These are phyloP conservation scores for Geotrichum fermentans DNA, from an alignment of 1,139 yeast species.

Conservation along the genomic window DNA sequence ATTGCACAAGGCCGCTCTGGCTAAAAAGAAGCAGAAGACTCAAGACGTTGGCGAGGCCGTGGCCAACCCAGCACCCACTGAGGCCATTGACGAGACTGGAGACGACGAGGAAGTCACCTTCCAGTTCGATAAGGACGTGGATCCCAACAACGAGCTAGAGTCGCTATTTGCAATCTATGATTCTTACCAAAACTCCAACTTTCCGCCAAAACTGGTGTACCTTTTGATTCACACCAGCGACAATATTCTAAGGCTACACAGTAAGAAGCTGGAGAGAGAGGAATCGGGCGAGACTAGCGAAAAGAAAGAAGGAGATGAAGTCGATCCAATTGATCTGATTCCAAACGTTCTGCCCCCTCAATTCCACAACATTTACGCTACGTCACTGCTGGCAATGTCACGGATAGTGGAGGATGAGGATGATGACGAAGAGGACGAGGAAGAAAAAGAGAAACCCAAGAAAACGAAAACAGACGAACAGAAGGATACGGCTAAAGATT, in stretches of 20 bases:
- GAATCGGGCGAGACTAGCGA: not conserved
- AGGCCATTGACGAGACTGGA: constrained; percentile 18
- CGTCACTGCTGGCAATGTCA: constrained; percentile 43
- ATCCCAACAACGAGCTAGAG: constrained; percentile 70
- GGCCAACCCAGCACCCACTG: constrained; percentile 3
- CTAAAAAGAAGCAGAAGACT: constrained; percentile 40
- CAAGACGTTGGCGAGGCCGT: constrained; percentile 22
- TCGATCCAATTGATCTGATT: constrained; percentile 18
- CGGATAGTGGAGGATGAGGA: constrained; percentile 21
- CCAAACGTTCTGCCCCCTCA: constrained; percentile 45
- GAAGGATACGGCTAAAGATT: constrained; percentile 46
- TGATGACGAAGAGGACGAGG: constrained; percentile 22
- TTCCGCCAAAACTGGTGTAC: constrained; percentile 13
- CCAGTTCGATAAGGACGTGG: constrained; percentile 64
- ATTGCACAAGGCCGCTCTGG: constrained; percentile 58
- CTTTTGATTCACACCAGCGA: constrained; percentile 81
- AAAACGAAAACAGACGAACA: constrained; percentile 13
- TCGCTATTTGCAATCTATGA: constrained; percentile 62
- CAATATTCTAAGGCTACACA: constrained; percentile 19
- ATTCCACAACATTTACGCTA: constrained; percentile 70
- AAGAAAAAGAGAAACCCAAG: constrained; percentile 19
- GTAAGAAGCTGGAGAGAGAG: constrained; percentile 11
- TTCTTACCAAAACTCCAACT: not conserved
- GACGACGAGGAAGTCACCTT: constrained; percentile 50
- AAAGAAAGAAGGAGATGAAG: constrained; percentile 8